A percentile compares a stretch with the other conserved stretches of the same genome.
Conservation (phyloP, 257 asterid genomes). For the Solanum etuberosum region DNA sequence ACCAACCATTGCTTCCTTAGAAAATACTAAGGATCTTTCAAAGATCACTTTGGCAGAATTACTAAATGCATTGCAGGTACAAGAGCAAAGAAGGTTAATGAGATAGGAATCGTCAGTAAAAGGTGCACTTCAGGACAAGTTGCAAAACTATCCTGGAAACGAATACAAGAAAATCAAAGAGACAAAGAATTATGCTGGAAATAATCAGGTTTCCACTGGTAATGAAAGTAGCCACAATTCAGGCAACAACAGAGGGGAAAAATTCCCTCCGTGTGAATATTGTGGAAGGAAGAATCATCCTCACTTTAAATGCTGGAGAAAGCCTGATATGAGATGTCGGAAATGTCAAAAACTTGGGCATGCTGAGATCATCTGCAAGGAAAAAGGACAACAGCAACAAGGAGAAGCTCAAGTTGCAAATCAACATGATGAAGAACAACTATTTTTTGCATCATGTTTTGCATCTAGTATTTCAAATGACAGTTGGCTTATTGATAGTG, state of each 20-base stretch:
- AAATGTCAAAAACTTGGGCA: neutral
- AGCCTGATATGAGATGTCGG: neutral
- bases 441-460: too few species aligned
- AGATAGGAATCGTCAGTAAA: neutral
- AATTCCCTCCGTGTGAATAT: neutral
- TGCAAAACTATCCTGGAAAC: neutral
- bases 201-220: neutral
- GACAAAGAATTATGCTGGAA: neutral
- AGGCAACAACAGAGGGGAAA: neutral
- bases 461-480: too few species aligned
- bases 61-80: too few species aligned
- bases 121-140: neutral
- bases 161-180: neutral
- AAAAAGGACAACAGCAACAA: neutral
- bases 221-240: neutral
- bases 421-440: too few species aligned
- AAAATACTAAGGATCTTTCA: too few species aligned
- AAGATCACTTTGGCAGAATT: too few species aligned
- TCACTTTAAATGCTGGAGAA: neutral
- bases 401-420: neutral
- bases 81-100: neutral
- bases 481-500: too few species aligned
- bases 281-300: neutral
- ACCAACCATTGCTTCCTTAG: too few species aligned
- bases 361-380: neutral